Base-by-base conservation (phyloP, 139 green algal species). In the Chlamydomonas urium region DNA sequence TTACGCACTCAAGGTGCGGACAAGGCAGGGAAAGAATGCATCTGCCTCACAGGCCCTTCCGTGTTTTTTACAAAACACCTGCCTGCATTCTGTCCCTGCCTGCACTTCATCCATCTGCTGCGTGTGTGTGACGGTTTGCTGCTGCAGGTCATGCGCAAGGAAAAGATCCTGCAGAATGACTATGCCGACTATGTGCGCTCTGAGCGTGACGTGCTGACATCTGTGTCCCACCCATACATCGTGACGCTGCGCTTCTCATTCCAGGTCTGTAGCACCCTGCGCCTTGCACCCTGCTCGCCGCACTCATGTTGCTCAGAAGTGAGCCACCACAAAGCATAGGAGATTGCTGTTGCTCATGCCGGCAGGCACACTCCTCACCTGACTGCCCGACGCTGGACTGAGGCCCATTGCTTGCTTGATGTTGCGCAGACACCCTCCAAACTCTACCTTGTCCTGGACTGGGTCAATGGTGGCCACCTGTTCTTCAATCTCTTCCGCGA, bases 1-100 rank as follows among this genome's bases (percentile, higher is more conserved):
- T 2, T 96, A 91, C 47, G 95, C 95, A 1, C 99, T 99, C 94
- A 99, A 99, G n/a, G n/a, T n/a, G n/a, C n/a, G n/a, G n/a, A n/a
- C n/a, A n/a, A n/a, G n/a, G n/a, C n/a, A n/a, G n/a, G n/a, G n/a
- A n/a, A n/a, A n/a, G n/a, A n/a, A n/a, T n/a, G n/a, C n/a, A n/a
- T n/a, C n/a, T n/a, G n/a, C n/a, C n/a, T n/a, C n/a, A n/a, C n/a
- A n/a, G n/a, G n/a, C n/a, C n/a, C n/a, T n/a, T n/a, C n/a, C n/a
- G n/a, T n/a, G n/a, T n/a, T n/a, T n/a, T n/a, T n/a, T n/a, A n/a
- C n/a, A n/a, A n/a, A n/a, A n/a, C n/a, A n/a, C n/a, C n/a, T n/a
- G n/a, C n/a, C n/a, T n/a, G n/a, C n/a, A n/a, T n/a, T n/a, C n/a
- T n/a, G n/a, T n/a, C n/a, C n/a, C n/a, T n/a, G n/a, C n/a, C n/a